A percentile compares a stretch with the other conserved stretches of the same genome.
Evolutionary conservation across 2,329 filamentous ascomycete species (phyloP).

Genomic region (Arachnomyces sp.): DNA sequence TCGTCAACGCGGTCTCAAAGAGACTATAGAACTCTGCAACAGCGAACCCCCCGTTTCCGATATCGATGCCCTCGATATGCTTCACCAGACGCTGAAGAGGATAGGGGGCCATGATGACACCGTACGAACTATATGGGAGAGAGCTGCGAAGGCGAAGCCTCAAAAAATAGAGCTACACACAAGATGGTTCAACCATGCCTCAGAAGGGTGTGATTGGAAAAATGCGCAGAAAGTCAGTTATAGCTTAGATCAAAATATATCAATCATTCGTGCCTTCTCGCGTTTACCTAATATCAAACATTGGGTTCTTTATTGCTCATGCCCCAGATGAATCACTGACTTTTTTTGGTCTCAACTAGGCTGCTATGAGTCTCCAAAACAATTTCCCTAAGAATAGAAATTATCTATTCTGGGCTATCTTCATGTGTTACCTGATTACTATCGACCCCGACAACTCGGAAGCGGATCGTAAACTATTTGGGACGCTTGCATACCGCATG

Average conservation of each 20-base stretch:
- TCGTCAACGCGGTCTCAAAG: constrained; percentile 34
- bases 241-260: not conserved
- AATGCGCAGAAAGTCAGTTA: constrained; percentile 41
- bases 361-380: constrained; percentile 42
- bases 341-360: constrained; percentile 23
- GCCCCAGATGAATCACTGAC: constrained; percentile 9
- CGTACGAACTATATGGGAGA: constrained; percentile 36
- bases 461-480: constrained; percentile 37
- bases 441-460: constrained; percentile 29
- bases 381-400: constrained; percentile 41
- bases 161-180: constrained; percentile 36
- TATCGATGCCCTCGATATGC: constrained; percentile 35
- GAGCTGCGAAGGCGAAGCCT: constrained; percentile 37
- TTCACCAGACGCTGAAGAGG: constrained; percentile 32
- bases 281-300: no score
- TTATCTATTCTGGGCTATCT: constrained; percentile 43
- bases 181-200: constrained; percentile 37
- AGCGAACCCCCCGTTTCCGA: constrained; percentile 36
- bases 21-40: constrained; percentile 36
- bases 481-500: constrained; percentile 44
- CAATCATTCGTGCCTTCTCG: not conserved
- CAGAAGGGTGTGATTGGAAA: constrained; percentile 36
- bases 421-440: constrained; percentile 37
- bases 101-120: constrained; percentile 27
- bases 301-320: not conserved